Conservation (phyloP, 163 green algal genomes). For the Chlorella variabilis region DNA sequence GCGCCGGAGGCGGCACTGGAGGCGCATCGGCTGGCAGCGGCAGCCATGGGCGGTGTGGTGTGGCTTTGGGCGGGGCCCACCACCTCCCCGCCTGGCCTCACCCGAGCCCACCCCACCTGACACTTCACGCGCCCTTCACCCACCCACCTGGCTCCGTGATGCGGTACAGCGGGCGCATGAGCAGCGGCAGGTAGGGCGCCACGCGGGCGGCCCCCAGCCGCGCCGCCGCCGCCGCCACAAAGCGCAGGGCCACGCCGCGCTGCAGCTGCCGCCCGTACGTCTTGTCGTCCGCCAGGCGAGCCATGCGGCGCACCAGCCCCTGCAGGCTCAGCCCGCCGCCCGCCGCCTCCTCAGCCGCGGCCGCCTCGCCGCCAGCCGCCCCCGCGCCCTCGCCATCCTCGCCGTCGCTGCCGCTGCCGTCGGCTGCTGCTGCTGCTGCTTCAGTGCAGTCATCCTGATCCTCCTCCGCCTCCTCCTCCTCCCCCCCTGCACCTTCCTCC, state of each 20-base stretch:
- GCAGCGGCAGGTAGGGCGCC: constrained; percentile 64
- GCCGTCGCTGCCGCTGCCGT: constrained; percentile 1
- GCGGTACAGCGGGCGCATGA: constrained; percentile 81
- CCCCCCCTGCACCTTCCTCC: constrained; percentile 35
- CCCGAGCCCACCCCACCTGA: too few relatives aligned
- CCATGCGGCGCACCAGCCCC: constrained; percentile 77
- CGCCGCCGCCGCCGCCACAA: constrained; percentile 69
- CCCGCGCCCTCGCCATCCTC: constrained; percentile 36
- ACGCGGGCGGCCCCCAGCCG: constrained; percentile 53
- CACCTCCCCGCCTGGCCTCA: too few relatives aligned
- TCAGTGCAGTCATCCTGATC: not conserved
- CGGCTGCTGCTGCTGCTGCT: not conserved
- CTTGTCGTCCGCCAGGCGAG: constrained; percentile 71
- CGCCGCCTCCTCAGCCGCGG: constrained; percentile 5
- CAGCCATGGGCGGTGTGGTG: too few relatives aligned
- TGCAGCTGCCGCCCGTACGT: constrained; percentile 52
- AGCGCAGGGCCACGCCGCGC: constrained; percentile 74
- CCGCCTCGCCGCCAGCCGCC: constrained; percentile 12
- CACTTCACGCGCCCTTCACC: too few relatives aligned
- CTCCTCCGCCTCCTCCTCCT: not conserved
- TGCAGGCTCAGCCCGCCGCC: constrained; percentile 52
- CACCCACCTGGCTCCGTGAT: constrained; percentile 65
- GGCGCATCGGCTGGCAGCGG: too few relatives aligned
- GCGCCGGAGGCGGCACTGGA: too few relatives aligned
- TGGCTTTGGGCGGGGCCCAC: too few relatives aligned